phyloP scores from a whole-genome alignment of 2,329 filamentous ascomycete genomes.

The Esteya vermicola region DNA sequence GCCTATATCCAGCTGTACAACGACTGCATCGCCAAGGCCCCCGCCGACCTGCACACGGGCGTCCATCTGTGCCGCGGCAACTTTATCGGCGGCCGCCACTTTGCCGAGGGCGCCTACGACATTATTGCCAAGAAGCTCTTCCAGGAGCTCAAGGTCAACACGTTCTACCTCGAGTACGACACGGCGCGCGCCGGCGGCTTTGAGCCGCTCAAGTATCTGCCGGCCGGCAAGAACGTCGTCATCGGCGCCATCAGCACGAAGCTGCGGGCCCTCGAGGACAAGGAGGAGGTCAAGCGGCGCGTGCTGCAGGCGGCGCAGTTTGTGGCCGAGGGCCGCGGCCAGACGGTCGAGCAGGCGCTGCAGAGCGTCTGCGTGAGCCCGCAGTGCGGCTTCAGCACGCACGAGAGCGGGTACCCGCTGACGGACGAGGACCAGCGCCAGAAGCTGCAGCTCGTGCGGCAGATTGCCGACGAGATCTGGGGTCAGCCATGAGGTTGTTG shows the following conservation, averaged over 20 bases:
- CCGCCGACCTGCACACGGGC: slow-evolving; percentile 59
- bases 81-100: slow-evolving; percentile 52
- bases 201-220: slow-evolving; percentile 47
- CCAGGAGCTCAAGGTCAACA: slow-evolving; percentile 46
- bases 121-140: slow-evolving; percentile 54
- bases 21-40: slow-evolving; percentile 48
- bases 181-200: slow-evolving; percentile 51
- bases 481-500: slow-evolving; percentile 18
- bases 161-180: slow-evolving; percentile 58
- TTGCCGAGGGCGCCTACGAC: slow-evolving; percentile 53
- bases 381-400: slow-evolving; percentile 62
- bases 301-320: slow-evolving; percentile 49
- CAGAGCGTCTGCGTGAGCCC: slow-evolving; percentile 54
- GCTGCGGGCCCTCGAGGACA: slow-evolving; percentile 45
- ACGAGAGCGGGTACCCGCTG: slow-evolving; percentile 58
- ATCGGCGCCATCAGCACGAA: slow-evolving; percentile 52
- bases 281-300: slow-evolving; percentile 46
- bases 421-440: slow-evolving; percentile 56
- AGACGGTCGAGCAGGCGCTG: slow-evolving; percentile 52
- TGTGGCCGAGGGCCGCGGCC: slow-evolving; percentile 52
- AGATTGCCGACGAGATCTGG: slow-evolving; percentile 64
- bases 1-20: slow-evolving; percentile 69
- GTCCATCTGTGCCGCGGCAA: slow-evolving; percentile 62
- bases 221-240: slow-evolving; percentile 47
- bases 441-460: slow-evolving; percentile 56